phyloP scores from a whole-genome alignment of 78 protist genomes.

The Dictyostelium discoideum region DNA sequence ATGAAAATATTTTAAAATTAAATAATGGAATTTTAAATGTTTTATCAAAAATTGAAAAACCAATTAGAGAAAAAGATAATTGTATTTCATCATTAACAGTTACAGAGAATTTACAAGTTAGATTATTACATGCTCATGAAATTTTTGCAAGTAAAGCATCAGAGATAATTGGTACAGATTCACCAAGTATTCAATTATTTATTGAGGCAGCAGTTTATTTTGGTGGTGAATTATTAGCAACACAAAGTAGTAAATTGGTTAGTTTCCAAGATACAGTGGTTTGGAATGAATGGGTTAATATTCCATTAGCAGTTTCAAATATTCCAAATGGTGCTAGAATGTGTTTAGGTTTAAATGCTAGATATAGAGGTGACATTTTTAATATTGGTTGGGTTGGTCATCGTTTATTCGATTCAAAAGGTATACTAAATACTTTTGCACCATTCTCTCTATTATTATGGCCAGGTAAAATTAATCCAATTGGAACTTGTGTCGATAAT shows the following conservation, averaged over 20 bases:
- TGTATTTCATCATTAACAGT: neutral
- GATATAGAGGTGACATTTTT: conserved; percentile 6
- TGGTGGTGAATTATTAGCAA: conserved; percentile 56
- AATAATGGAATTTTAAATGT: neutral
- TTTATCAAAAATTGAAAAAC: neutral
- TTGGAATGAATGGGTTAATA: conserved; percentile 73
- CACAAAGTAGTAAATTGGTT: neutral
- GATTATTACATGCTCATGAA: conserved; percentile 70
- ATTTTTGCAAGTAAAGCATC: conserved; percentile 21
- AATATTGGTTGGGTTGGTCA: conserved; percentile 73
- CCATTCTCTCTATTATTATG: conserved; percentile 59
- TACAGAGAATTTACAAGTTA: conserved; percentile 29
- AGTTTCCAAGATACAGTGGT: conserved; percentile 61
- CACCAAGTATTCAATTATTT: conserved; percentile 17
- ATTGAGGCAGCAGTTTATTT: conserved; percentile 43
- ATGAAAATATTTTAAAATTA: neutral
- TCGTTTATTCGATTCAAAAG: conserved; percentile 39
- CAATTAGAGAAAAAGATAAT: neutral
- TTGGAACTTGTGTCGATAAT: conserved; percentile 73
- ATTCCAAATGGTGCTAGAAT: conserved; percentile 58
- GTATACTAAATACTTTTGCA: conserved; percentile 40
- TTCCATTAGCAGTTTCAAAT: conserved; percentile 24
- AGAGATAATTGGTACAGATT: conserved; percentile 21
- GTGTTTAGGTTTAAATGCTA: conserved; percentile 47
- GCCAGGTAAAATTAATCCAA: conserved; percentile 80